Percentiles rank a stretch among this genome's conserved stretches.
phyloP scores from a whole-genome alignment of 2,329 filamentous ascomycete species.

The Colletotrichum tabaci region DNA sequence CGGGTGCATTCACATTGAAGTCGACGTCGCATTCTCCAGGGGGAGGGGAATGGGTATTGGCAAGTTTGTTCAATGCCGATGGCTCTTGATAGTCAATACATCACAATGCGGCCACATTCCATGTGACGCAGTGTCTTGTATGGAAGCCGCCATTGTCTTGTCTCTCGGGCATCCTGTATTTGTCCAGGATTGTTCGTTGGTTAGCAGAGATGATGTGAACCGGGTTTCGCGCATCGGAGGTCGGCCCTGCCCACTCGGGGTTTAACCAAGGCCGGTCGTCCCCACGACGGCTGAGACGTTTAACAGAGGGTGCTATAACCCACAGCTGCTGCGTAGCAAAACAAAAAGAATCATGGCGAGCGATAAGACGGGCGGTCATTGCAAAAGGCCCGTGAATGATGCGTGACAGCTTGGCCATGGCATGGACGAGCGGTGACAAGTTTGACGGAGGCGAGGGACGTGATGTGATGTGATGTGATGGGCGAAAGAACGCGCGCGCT shows the following conservation, averaged over 20 bases:
- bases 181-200: slow-evolving; percentile 8
- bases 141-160: slow-evolving; percentile 6
- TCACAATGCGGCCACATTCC: slow-evolving; percentile 32
- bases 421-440: slow-evolving; percentile 6
- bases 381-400: slow-evolving; percentile 18
- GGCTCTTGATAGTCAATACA: slow-evolving; percentile 1
- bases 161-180: slow-evolving; percentile 14
- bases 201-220: slow-evolving; percentile 35
- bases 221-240: neutral
- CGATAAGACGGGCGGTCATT: neutral
- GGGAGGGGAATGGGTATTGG: neutral
- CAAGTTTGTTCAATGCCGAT: slow-evolving; percentile 34
- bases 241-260: slow-evolving; percentile 15
- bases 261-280: slow-evolving; percentile 15
- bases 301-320: slow-evolving; percentile 19
- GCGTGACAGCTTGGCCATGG: slow-evolving; percentile 35
- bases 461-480: slow-evolving; percentile 6
- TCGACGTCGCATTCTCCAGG: slow-evolving; percentile 21
- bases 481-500: slow-evolving; percentile 1
- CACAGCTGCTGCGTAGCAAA: slow-evolving; percentile 18
- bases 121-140: slow-evolving; percentile 28
- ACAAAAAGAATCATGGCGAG: slow-evolving; percentile 13
- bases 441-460: slow-evolving; percentile 25
- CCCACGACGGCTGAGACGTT: slow-evolving; percentile 35
- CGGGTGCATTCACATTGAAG: slow-evolving; percentile 35